phyloP scores from a whole-genome alignment of 2,329 filamentous ascomycete species.

The Neofusicoccum umdonicola region DNA sequence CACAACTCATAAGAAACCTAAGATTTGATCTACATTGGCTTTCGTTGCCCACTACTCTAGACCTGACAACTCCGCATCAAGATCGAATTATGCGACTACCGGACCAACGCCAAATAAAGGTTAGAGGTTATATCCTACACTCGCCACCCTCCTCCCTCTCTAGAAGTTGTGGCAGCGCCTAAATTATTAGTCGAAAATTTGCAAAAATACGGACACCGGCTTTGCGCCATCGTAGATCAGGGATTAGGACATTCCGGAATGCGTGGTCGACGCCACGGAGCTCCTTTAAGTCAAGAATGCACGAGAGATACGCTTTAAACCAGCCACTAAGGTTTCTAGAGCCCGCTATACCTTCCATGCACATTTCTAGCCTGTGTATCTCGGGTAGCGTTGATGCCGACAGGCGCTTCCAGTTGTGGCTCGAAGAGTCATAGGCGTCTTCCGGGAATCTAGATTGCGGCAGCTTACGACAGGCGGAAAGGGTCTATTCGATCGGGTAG shows the following conservation, averaged over 20 bases:
- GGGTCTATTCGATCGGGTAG: too few relatives aligned
- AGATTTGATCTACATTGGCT: too few relatives aligned
- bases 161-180: neutral
- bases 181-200: too few relatives aligned
- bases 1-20: too few relatives aligned
- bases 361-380: neutral
- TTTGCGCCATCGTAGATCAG: too few relatives aligned
- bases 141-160: neutral
- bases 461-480: too few relatives aligned
- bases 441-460: too few relatives aligned
- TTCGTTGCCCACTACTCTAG: too few relatives aligned
- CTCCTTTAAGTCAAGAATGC: neutral
- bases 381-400: neutral
- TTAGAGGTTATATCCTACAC: neutral
- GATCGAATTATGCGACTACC: neutral
- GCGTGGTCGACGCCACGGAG: neutral
- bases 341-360: neutral
- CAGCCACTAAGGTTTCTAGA: neutral
- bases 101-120: neutral
- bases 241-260: neutral
- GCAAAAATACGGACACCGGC: too few relatives aligned
- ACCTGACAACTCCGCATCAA: neutral
- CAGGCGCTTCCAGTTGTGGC: neutral
- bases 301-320: too few relatives aligned
- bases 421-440: too few relatives aligned